A percentile compares a stretch with the other conserved stretches of the same genome.
Conservation (phyloP, 2,329 filamentous ascomycete species). For the Metarhizium album region DNA sequence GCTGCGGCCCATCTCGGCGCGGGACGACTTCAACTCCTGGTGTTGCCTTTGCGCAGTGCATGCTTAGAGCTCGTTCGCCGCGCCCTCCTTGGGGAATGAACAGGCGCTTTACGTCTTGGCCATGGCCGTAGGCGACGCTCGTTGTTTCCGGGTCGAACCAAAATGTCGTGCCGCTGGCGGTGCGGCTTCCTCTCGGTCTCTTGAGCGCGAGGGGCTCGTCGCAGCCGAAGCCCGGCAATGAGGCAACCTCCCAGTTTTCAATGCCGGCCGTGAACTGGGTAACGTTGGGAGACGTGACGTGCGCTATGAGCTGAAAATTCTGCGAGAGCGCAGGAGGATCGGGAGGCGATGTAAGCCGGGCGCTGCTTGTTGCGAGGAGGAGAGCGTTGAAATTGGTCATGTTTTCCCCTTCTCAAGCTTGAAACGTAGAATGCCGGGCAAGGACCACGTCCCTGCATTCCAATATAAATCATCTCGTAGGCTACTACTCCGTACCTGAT, state of each 20-base stretch:
- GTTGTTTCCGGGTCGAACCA: constrained; percentile 1
- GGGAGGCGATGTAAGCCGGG: not conserved
- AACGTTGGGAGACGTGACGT: constrained; percentile 1
- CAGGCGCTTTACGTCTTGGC: not conserved
- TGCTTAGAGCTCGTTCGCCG: constrained; percentile 1
- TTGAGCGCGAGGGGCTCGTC: constrained; percentile 2
- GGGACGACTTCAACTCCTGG: not conserved
- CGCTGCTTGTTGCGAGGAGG: not conserved
- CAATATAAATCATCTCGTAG: too few species aligned
- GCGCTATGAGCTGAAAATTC: constrained; percentile 2
- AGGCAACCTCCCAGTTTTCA: constrained; percentile 3
- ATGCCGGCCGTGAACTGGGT: constrained; percentile 4
- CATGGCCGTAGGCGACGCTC: not conserved
- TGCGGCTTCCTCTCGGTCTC: not conserved
- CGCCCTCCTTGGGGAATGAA: not conserved
- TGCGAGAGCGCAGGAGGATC: not conserved
- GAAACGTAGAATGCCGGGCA: too few species aligned
- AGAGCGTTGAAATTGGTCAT: not conserved
- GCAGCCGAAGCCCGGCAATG: not conserved
- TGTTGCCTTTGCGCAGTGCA: constrained; percentile 4
- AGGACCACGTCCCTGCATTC: not conserved
- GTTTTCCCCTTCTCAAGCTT: not conserved
- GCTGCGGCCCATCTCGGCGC: constrained; percentile 3
- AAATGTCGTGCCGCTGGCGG: constrained; percentile 1
- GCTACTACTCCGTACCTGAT: too few species aligned